Base-by-base conservation (phyloP, 2,329 filamentous ascomycete genomes). In the Trichoderma semiorbis region DNA sequence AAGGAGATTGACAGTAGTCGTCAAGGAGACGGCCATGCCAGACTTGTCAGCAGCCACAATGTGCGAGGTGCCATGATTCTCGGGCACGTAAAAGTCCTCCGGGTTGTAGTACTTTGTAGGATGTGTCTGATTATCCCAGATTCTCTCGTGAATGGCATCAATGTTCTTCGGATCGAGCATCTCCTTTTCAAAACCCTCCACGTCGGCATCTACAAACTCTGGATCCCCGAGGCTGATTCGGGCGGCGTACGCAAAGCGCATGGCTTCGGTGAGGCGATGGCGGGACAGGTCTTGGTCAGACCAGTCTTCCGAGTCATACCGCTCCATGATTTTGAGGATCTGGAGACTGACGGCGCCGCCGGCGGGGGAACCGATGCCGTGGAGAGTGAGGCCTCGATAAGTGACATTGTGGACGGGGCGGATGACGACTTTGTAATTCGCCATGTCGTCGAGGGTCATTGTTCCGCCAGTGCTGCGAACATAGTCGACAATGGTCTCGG, bases 181-280 rank as follows among this genome's bases (percentile, higher is more conserved):
- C 3, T 85, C 79, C 1, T 85, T 79, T 80, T 98, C 90, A 75
- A 92, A 91, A n/a, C 73, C 74, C 10, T 85, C 82, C 65, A 95
- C 83, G 34, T 88, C 88, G 0, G 18, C 32, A 24, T 85, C 75
- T 5, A 97, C 88, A 78, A 92, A 97, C 1, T 83, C 84, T 0
- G 95, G 96, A 79, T 98, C 96, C 5, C 94, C 95, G 0, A 98
- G 87, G 32, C 91, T 86, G n/a, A 90, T 86, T 71, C 94, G 90
- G 76, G 92, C 84, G 5, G 91, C 94, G 79, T 98, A 98, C 3
- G 89, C 94, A 79, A 97, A 98, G 26, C 94, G 89, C 83, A 97
- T 93, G 14, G 94, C 92, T 84, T 98, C 96, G 77, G 94, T 90
- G 74, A 97, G 87, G 16, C 93, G 89, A 81, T 98, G 96, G 0